phyloP scores from a whole-genome alignment of 306 rosid genomes.

The Neltuma alba region DNA sequence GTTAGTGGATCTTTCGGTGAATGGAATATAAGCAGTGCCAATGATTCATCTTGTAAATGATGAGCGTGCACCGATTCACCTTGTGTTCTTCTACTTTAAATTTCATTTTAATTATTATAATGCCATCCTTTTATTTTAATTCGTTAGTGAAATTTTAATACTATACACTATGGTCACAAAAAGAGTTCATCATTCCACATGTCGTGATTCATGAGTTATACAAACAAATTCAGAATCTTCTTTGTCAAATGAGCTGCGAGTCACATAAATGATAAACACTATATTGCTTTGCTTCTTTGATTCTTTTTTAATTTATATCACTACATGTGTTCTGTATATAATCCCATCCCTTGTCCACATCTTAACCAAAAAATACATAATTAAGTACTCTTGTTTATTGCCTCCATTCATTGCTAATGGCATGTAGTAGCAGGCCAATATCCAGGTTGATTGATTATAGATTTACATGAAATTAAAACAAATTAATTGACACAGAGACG shows the following conservation, averaged over 20 bases:
- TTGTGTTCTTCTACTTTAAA: background rate
- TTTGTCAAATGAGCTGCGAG: background rate
- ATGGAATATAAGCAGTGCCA: conserved; percentile 39
- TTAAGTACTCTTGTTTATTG: background rate
- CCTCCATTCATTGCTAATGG: too few relatives aligned
- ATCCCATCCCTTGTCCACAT: background rate
- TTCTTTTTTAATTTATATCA: background rate
- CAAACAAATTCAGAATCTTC: background rate
- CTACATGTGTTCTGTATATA: background rate
- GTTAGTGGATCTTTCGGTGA: conserved; percentile 37
- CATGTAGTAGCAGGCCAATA: too few relatives aligned
- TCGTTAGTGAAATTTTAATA: background rate
- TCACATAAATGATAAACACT: background rate
- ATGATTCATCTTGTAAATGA: conserved; percentile 37
- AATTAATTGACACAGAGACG: too few relatives aligned
- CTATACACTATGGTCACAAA: background rate
- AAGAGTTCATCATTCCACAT: background rate
- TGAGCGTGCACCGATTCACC: conserved; percentile 14
- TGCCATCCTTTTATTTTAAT: background rate
- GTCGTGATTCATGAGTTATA: background rate
- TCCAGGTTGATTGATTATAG: too few relatives aligned
- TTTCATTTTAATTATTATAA: background rate
- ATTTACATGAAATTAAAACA: too few relatives aligned
- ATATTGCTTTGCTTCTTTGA: background rate
- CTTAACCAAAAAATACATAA: background rate